Evolutionary conservation across 2,329 filamentous ascomycete genomes (phyloP), one percentile per base, ranked within the genome.

Genomic region (Sporothrix curviconia): DNA sequence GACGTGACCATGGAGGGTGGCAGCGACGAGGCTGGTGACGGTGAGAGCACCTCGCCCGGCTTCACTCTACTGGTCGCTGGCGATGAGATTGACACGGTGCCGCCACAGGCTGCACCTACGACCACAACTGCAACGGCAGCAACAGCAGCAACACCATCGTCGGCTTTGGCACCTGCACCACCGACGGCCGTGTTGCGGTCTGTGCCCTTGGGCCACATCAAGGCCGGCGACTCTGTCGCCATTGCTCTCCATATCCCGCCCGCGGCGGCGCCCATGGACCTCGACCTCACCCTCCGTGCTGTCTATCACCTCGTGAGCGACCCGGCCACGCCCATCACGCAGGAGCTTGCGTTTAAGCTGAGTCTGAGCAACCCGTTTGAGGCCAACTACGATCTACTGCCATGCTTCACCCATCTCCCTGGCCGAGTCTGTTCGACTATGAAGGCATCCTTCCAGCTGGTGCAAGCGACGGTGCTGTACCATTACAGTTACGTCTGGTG

Each of bases 321-420:
- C 67, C 76, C 84, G 0, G 86, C 88, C 52, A 96, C 91, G 1
- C 85, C 87, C 1, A 87, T 97, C 39, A 83, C 85, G 37, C 92
- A 95, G 70, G 82, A 80, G 2, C 73, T 87, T 22, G 78, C 83
- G 1, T 79, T 88, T 39, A 84, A 86, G 55, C 70, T 97, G 5
- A 81, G 84, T 37, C 80, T 96, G 56, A 83, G 90, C 55, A 86
- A 84, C 51, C 90, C 92, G 0, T 97, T 99, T 65, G 91, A 96
- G 72, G 89, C 91, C 15, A 94, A 89, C 66, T 96, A 95, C 69
- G 90, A 95, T 61, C 83, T 97, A 61, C 79, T 86, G 12, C 91
- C 94, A 11, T 82, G 9, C 76, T 96, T 3, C 87, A 96, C 69
- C 71, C 80, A 0, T 85, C 87, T 50, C 78, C 83, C 2, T 99